These are phyloP conservation scores for Stachybotrys echinatus DNA, from an alignment of 2,329 filamentous ascomycete genomes.

Conservation along the genomic window DNA sequence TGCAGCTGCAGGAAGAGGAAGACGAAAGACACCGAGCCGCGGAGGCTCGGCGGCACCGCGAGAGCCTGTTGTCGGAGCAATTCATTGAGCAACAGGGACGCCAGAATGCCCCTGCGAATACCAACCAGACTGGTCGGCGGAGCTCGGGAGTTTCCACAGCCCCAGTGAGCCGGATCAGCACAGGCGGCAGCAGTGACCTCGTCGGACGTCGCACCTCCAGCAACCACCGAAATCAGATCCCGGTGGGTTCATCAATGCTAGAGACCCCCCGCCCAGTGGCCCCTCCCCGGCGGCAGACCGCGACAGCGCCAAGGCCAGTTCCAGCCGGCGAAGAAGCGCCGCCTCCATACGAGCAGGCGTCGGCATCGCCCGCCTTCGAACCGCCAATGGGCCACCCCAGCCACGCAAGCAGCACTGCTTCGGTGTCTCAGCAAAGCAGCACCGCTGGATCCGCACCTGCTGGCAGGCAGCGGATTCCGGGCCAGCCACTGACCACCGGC, in stretches of 20 bases:
- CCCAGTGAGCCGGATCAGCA: neutral
- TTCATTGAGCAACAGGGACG: slow-evolving; percentile 62
- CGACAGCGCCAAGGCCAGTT: slow-evolving; percentile 29
- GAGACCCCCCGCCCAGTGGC: slow-evolving; percentile 40
- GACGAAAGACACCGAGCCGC: slow-evolving; percentile 70
- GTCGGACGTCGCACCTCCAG: slow-evolving; percentile 17
- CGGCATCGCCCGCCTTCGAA: slow-evolving; percentile 43
- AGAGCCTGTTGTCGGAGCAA: slow-evolving; percentile 63
- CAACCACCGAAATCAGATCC: slow-evolving; percentile 5
- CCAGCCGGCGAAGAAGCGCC: slow-evolving; percentile 45
- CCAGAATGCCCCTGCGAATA: slow-evolving; percentile 18
- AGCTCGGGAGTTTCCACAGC: neutral
- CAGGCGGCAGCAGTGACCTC: neutral
- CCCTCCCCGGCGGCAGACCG: slow-evolving; percentile 25
- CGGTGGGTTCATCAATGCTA: slow-evolving; percentile 13
- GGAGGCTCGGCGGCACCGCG: slow-evolving; percentile 56
- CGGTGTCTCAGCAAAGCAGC: slow-evolving; percentile 4
- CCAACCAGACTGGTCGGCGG: slow-evolving; percentile 14
- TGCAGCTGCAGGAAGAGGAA: slow-evolving; percentile 94
- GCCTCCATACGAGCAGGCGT: slow-evolving; percentile 53
- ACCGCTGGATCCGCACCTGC: neutral
- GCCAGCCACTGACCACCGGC: slow-evolving; percentile 15
- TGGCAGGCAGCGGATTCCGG: slow-evolving; percentile 9
- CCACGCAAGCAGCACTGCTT: slow-evolving; percentile 27
- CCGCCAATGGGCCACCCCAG: slow-evolving; percentile 47